These are phyloP conservation scores for Phialophora macrospora DNA, from an alignment of 2,329 filamentous ascomycete genomes.

Conservation along the genomic window DNA sequence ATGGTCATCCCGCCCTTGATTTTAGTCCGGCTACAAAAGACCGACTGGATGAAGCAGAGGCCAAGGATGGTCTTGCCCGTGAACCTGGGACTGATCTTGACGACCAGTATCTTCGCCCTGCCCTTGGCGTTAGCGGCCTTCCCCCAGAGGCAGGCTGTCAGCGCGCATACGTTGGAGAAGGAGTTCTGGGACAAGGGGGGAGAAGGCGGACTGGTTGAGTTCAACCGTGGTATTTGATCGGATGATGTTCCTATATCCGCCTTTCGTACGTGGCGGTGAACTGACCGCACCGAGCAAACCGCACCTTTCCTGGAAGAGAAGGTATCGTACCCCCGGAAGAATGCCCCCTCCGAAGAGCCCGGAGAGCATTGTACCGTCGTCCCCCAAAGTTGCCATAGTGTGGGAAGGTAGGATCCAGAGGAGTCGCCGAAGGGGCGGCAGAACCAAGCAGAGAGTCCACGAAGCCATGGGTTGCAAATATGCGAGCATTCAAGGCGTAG, in stretches of 20 bases:
- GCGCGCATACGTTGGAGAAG: slow-evolving; percentile 74
- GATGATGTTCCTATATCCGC: not conserved
- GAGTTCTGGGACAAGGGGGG: slow-evolving; percentile 86
- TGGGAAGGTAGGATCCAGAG: not conserved
- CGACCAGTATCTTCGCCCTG: slow-evolving; percentile 84
- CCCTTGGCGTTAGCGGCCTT: slow-evolving; percentile 90
- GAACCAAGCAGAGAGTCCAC: not conserved
- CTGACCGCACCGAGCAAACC: not conserved
- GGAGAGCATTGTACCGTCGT: not conserved
- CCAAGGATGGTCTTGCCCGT: slow-evolving; percentile 79
- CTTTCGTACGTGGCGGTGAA: not conserved
- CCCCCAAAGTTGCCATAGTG: not conserved
- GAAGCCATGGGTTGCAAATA: not conserved
- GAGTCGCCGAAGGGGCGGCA: not conserved
- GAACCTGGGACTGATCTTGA: slow-evolving; percentile 84
- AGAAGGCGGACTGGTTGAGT: slow-evolving; percentile 82
- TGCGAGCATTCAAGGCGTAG: not conserved
- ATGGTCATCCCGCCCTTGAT: slow-evolving; percentile 94
- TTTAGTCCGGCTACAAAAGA: slow-evolving; percentile 81
- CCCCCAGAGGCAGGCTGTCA: slow-evolving; percentile 84
- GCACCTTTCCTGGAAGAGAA: not conserved
- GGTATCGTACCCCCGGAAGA: not conserved
- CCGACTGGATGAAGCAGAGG: slow-evolving; percentile 76
- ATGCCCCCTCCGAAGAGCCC: not conserved
- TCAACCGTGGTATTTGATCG: slow-evolving; percentile 89